A percentile compares a stretch with the other conserved stretches of the same genome.
Evolutionary conservation across 768 basidiomycete genomes (phyloP).

Genomic region (Tylopilus rubrobrunneus): DNA sequence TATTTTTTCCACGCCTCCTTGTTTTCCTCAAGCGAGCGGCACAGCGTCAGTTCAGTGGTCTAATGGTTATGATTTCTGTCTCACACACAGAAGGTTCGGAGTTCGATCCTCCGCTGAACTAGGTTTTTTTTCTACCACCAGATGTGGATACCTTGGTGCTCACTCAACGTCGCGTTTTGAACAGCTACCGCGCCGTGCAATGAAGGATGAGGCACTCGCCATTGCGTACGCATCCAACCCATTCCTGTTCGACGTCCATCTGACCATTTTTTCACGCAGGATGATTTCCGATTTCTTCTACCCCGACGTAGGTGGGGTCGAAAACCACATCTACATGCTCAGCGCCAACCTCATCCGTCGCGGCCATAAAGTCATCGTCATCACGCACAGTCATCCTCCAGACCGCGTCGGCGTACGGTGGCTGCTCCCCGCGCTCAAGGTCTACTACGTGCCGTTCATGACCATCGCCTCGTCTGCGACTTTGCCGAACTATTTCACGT

Average conservation of each 20-base stretch:
- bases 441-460: constrained; percentile 89
- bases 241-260: background rate
- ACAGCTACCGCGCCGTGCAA: constrained; percentile 3
- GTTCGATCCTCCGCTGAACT: constrained; percentile 37
- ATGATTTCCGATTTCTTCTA: constrained; percentile 98
- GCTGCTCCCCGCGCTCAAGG: constrained; percentile 82
- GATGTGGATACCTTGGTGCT: no score
- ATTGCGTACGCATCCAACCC: constrained; percentile 23
- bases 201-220: constrained; percentile 27
- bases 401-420: constrained; percentile 88
- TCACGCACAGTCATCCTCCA: constrained; percentile 88
- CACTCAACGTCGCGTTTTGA: background rate
- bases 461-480: constrained; percentile 92
- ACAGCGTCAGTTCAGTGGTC: constrained; percentile 30
- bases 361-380: constrained; percentile 92
- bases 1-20: no score
- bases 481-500: constrained; percentile 89
- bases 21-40: no score
- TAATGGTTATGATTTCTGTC: constrained; percentile 38
- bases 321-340: constrained; percentile 94
- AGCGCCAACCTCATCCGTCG: constrained; percentile 74
- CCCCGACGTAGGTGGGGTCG: constrained; percentile 91
- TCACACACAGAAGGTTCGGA: constrained; percentile 37
- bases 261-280: constrained; percentile 36
- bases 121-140: constrained; percentile 14